Percentiles rank a stretch among this genome's conserved stretches.
Evolutionary conservation across 2,329 filamentous ascomycete species (phyloP).

Genomic region (Xylaria sp.): DNA sequence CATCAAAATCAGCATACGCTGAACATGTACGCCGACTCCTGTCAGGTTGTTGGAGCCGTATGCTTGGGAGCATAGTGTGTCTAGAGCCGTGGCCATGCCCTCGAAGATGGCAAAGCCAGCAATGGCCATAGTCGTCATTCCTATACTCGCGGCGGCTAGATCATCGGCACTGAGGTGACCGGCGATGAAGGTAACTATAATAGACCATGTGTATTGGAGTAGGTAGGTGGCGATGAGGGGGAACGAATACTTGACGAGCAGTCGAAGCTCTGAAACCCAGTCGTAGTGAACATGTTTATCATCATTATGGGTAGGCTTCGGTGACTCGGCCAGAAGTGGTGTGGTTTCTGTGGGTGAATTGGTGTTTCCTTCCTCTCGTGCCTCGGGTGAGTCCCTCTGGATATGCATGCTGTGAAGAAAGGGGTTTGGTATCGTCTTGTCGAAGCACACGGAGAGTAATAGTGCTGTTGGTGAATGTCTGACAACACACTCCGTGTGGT

Average conservation of each 20-base stretch:
- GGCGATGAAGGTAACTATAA: slow-evolving; percentile 63
- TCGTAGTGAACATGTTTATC: slow-evolving; percentile 23
- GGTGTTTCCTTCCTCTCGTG: slow-evolving; percentile 13
- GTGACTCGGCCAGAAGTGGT: slow-evolving; percentile 38
- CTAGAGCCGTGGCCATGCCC: slow-evolving; percentile 63
- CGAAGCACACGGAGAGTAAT: slow-evolving; percentile 1
- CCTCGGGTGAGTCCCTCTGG: slow-evolving; percentile 1
- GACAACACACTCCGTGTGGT: slow-evolving; percentile 4
- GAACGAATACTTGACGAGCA: slow-evolving; percentile 54
- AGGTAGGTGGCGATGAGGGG: slow-evolving; percentile 65
- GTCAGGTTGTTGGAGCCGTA: slow-evolving; percentile 61
- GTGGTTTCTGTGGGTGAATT: slow-evolving; percentile 37
- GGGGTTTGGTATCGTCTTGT: background rate
- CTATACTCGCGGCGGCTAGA: slow-evolving; percentile 63
- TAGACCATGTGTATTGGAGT: slow-evolving; percentile 63
- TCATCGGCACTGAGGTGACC: slow-evolving; percentile 64
- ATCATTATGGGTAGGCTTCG: slow-evolving; percentile 24
- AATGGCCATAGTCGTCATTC: slow-evolving; percentile 66
- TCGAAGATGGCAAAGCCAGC: slow-evolving; percentile 63
- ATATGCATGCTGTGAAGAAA: slow-evolving; percentile 17
- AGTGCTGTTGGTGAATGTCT: background rate
- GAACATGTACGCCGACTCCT: slow-evolving; percentile 63
- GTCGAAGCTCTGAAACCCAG: slow-evolving; percentile 44
- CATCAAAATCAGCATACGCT: slow-evolving; percentile 64
- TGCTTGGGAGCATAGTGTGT: slow-evolving; percentile 63